A percentile compares a stretch with the other conserved stretches of the same genome.
These are phyloP conservation scores for Claviceps fusiformis DNA, from an alignment of 2,329 filamentous ascomycete species.

Conservation along the genomic window DNA sequence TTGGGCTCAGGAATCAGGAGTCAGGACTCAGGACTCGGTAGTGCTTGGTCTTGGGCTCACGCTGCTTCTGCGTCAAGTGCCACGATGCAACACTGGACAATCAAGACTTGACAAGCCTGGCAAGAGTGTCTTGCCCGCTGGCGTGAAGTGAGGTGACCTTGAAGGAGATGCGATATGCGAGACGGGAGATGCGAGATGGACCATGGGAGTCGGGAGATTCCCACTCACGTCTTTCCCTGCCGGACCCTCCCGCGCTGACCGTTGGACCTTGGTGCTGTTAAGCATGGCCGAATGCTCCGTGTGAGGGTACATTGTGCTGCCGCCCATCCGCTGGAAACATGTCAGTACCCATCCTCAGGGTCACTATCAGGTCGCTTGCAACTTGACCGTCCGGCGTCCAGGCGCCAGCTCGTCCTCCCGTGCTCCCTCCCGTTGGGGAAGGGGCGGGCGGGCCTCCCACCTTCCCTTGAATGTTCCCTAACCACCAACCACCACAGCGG, in stretches of 20 bases:
- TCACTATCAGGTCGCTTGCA: not conserved
- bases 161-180: too few relatives aligned
- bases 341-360: not conserved
- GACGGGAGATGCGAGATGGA: too few relatives aligned
- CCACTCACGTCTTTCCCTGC: constrained; percentile 2
- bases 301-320: not conserved
- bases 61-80: too few relatives aligned
- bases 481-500: not conserved
- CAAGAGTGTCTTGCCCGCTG: too few relatives aligned
- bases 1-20: too few relatives aligned
- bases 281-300: not conserved
- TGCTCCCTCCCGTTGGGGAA: not conserved
- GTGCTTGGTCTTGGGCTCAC: too few relatives aligned
- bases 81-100: too few relatives aligned
- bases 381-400: too few relatives aligned
- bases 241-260: constrained; percentile 5
- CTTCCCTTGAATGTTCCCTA: not conserved
- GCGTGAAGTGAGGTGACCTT: too few relatives aligned
- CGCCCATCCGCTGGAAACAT: not conserved
- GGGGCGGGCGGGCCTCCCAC: not conserved
- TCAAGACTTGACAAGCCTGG: too few relatives aligned
- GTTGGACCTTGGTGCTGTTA: not conserved
- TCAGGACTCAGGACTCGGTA: too few relatives aligned
- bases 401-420: not conserved
- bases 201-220: too few relatives aligned